A percentile compares a stretch with the other conserved stretches of the same genome.
Conservation (phyloP, 371 early-diverging fungal species). For the Mucor lusitanicus region DNA sequence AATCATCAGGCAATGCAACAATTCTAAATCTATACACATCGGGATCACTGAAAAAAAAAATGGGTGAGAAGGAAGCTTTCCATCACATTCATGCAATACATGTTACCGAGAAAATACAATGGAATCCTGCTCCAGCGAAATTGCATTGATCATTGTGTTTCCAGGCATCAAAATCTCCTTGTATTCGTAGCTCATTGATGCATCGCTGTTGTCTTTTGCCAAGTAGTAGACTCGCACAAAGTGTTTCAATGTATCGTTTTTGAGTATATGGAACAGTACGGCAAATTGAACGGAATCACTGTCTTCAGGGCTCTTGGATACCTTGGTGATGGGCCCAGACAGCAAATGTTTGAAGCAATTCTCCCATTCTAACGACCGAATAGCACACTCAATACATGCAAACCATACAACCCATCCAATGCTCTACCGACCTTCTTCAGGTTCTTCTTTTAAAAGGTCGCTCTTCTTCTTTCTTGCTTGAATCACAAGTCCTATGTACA, state of each 20-base stretch:
- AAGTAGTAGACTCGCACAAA: conserved; percentile 44
- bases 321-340: conserved; percentile 31
- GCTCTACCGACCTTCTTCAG: conserved; percentile 2
- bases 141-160: conserved; percentile 33
- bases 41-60: conserved; percentile 35
- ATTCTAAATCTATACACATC: conserved; percentile 43
- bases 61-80: not conserved
- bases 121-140: conserved; percentile 36
- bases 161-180: conserved; percentile 45
- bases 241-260: conserved; percentile 35
- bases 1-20: conserved; percentile 24
- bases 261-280: conserved; percentile 35
- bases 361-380: conserved; percentile 25
- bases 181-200: conserved; percentile 16
- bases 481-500: conserved; percentile 19
- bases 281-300: conserved; percentile 26
- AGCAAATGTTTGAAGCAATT: conserved; percentile 30
- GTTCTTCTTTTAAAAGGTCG: conserved; percentile 5
- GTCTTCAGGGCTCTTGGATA: conserved; percentile 14
- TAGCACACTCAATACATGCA: not conserved
- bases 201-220: not conserved
- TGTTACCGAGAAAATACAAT: conserved; percentile 42
- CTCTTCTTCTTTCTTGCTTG: conserved; percentile 18
- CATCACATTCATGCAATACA: not conserved
- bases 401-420: not conserved